Evolutionary conservation across 2,329 filamentous ascomycete species (phyloP).

Genomic region (Diplodia sapinea): DNA sequence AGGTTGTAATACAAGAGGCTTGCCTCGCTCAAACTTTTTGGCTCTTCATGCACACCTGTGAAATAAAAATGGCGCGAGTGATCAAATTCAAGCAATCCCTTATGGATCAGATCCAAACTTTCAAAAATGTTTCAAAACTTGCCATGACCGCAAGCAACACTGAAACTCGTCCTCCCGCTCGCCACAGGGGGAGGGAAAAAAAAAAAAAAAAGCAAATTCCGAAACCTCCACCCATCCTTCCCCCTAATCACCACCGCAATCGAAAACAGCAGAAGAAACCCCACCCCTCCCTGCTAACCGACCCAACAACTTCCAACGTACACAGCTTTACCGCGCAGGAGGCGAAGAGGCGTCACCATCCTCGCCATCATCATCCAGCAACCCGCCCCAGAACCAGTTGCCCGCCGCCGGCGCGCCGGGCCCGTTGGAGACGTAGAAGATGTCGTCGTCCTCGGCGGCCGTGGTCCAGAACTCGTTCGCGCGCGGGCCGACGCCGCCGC

Average conservation of each 20-base stretch:
- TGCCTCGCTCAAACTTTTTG: neutral
- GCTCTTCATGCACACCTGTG: neutral
- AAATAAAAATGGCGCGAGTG: neutral
- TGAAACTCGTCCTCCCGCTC: too few species aligned
- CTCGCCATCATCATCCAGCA: neutral
- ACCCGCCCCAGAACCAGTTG: neutral
- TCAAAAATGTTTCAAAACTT: neutral
- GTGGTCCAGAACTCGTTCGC: neutral
- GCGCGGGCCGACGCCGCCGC: neutral
- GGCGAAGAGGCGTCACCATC: too few species aligned
- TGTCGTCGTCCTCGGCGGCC: neutral
- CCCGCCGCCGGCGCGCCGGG: neutral
- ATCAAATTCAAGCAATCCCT: neutral
- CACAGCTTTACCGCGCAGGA: too few species aligned
- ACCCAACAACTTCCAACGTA: too few species aligned
- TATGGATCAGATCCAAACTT: neutral
- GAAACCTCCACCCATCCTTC: too few species aligned
- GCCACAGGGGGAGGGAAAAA: too few species aligned
- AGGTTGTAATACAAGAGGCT: conserved; percentile 10
- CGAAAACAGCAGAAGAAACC: too few species aligned
- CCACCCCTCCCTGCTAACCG: too few species aligned
- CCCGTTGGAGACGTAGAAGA: neutral
- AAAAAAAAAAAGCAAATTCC: too few species aligned
- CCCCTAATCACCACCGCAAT: too few species aligned
- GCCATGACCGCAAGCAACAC: too few species aligned